Evolutionary conservation across 208 protist species (phyloP), one percentile per base, ranked within the genome.

Genomic region (Trypanosomatidae sp.): DNA sequence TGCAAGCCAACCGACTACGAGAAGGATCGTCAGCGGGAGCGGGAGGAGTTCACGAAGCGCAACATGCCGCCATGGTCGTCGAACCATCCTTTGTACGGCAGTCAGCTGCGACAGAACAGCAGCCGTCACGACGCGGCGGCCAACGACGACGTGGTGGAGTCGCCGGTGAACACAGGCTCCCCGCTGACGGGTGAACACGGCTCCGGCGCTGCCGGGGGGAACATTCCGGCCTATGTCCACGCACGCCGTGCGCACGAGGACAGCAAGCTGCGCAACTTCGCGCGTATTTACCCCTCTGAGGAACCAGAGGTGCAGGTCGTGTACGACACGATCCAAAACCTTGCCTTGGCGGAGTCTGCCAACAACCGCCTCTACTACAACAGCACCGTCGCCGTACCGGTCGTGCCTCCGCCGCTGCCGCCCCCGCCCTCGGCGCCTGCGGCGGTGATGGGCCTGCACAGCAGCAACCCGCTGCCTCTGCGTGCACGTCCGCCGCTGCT

Each of bases 231-330:
- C 9, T 82, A 82, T 62, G 71, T 82, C 15, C 68, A 70, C 28
- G 46, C 71, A 22, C 81, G 77, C 15, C 73, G 77, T 25, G 56
- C 56, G 25, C 71, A 73, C 36, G 91, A 98, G 74, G 94, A 98
- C 79, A 79, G 73, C 41, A 93, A 93, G 67, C 77, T 97, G 59
- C 67, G 74, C 36, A 87, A 94, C 78, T 98, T 93, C 76, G 64
- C 64, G 15, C 88, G 94, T 49, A 88, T 97, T 72, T 98, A 94
- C 68, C 94, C 94, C 13, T 83, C 87, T 1, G 44, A 62, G 13
- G 75, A 94, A 58, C 19, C 62, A 1, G 88, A 90, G 58, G 68
- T 88, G 68, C 85, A 93, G 71, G n/a, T 82, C 6, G 70, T 93
- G 41, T 98, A 97, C 74, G 83, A 95, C 22, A 84, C 77, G 3